phyloP scores from a whole-genome alignment of 768 basidiomycete genomes.

The Hygrophorus russula region DNA sequence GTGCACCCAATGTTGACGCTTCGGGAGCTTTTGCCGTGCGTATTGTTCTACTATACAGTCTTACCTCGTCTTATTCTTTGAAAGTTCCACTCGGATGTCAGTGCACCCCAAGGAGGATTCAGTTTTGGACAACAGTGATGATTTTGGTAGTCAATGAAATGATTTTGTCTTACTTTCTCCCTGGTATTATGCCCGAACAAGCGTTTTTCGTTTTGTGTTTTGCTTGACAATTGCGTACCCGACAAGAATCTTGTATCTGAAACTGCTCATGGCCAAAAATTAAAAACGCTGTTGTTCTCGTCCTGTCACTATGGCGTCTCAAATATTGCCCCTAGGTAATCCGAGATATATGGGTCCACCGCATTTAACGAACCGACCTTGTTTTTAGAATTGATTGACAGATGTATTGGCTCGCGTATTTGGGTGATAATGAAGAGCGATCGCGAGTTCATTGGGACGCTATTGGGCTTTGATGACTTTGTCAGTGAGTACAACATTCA shows the following conservation, averaged over 20 bases:
- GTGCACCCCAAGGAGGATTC: constrained; percentile 92
- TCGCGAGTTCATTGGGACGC: constrained; percentile 89
- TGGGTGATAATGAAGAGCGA: constrained; percentile 99
- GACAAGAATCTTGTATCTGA: constrained; percentile 11
- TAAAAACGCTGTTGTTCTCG: constrained; percentile 8
- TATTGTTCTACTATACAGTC: constrained; percentile 1
- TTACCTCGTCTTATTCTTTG: constrained; percentile 8
- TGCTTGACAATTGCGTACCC: neutral
- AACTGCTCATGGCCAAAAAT: too few species aligned
- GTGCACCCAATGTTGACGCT: constrained; percentile 64
- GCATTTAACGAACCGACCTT: neutral
- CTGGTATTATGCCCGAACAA: neutral
- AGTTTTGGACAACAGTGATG: constrained; percentile 66
- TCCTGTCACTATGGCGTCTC: constrained; percentile 60
- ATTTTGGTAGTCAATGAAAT: neutral
- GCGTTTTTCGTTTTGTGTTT: neutral
- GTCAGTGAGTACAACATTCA: constrained; percentile 68
- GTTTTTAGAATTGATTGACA: constrained; percentile 79
- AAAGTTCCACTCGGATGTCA: constrained; percentile 77
- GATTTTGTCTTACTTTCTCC: neutral
- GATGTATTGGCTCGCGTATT: constrained; percentile 92
- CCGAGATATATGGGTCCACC: neutral
- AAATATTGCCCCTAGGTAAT: constrained; percentile 85
- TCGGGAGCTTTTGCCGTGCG: constrained; percentile 67
- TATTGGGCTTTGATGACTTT: constrained; percentile 97